Conservation (phyloP, 345 rosid genomes). For the Turritis glabra region DNA sequence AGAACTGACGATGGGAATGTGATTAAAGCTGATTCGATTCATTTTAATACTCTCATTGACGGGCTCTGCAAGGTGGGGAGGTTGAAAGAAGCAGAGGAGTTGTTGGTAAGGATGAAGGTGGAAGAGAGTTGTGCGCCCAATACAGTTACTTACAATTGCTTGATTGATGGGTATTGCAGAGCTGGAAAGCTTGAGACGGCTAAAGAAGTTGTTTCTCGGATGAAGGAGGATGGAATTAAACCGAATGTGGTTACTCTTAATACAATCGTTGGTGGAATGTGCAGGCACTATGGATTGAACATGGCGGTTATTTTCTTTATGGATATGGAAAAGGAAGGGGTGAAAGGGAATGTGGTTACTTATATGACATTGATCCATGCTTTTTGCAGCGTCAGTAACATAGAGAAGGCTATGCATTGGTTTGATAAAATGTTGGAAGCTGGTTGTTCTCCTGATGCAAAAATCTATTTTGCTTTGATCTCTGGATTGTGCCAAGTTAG, state of each 20-base stretch:
- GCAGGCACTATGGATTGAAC: conserved; percentile 58
- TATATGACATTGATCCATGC: conserved; percentile 62
- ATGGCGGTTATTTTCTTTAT: conserved; percentile 52
- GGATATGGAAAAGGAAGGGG: conserved; percentile 58
- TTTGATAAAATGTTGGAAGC: conserved; percentile 50
- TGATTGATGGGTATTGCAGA: conserved; percentile 74
- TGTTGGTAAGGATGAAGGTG: conserved; percentile 56
- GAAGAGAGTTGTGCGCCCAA: conserved; percentile 49
- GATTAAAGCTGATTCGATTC: conserved; percentile 62
- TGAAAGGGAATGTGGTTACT: conserved; percentile 50
- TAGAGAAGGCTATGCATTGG: conserved; percentile 58
- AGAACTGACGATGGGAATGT: conserved; percentile 39
- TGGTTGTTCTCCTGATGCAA: conserved; percentile 62
- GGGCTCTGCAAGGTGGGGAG: conserved; percentile 83
- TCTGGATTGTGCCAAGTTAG: conserved; percentile 65
- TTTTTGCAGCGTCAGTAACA: conserved; percentile 60
- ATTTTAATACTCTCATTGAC: conserved; percentile 65
- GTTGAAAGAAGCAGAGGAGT: conserved; percentile 63
- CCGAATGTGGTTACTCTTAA: conserved; percentile 62
- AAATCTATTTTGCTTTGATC: conserved; percentile 62
- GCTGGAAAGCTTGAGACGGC: conserved; percentile 64
- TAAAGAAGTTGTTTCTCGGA: conserved; percentile 52
- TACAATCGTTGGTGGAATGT: conserved; percentile 70
- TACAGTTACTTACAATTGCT: conserved; percentile 61
- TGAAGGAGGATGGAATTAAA: conserved; percentile 52